These are phyloP conservation scores for Aureobasidium leucospermi DNA, from an alignment of 2,329 filamentous ascomycete species.

Conservation along the genomic window DNA sequence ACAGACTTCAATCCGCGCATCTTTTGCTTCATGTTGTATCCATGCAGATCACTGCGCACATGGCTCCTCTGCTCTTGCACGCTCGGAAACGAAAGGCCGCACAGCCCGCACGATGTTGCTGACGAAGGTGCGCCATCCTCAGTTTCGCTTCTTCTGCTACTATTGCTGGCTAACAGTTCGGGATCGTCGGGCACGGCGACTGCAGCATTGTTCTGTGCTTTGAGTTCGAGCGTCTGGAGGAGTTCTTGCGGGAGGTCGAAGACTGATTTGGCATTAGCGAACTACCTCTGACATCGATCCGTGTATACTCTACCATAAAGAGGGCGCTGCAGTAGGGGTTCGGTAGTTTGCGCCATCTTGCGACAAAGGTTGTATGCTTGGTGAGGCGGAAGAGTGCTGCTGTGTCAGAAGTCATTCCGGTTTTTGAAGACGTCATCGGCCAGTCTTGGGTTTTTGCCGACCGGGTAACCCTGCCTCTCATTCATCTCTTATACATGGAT, in stretches of 20 bases:
- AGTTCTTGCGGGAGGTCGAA: slow-evolving; percentile 76
- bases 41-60: slow-evolving; percentile 81
- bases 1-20: slow-evolving; percentile 65
- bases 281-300: slow-evolving; percentile 16
- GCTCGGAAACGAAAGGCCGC: slow-evolving; percentile 61
- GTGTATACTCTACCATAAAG: slow-evolving; percentile 39
- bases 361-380: not conserved
- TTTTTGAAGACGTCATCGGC: not conserved
- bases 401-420: not conserved
- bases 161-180: slow-evolving; percentile 3
- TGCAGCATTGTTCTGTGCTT: slow-evolving; percentile 28
- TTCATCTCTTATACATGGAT: no score
- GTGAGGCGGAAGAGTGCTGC: not conserved
- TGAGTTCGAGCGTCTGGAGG: slow-evolving; percentile 58
- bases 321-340: slow-evolving; percentile 39
- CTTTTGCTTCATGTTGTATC: slow-evolving; percentile 92
- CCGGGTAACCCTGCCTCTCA: no score
- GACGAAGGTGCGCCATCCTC: slow-evolving; percentile 41
- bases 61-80: slow-evolving; percentile 79
- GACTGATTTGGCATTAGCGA: slow-evolving; percentile 42
- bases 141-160: slow-evolving; percentile 27
- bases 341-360: slow-evolving; percentile 22
- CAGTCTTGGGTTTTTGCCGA: not conserved
- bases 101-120: slow-evolving; percentile 74
- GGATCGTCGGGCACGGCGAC: not conserved